Evolutionary conservation across 208 protist genomes (phyloP), one percentile per base, ranked within the genome.

Genomic region (Leishmania tarentolae): DNA sequence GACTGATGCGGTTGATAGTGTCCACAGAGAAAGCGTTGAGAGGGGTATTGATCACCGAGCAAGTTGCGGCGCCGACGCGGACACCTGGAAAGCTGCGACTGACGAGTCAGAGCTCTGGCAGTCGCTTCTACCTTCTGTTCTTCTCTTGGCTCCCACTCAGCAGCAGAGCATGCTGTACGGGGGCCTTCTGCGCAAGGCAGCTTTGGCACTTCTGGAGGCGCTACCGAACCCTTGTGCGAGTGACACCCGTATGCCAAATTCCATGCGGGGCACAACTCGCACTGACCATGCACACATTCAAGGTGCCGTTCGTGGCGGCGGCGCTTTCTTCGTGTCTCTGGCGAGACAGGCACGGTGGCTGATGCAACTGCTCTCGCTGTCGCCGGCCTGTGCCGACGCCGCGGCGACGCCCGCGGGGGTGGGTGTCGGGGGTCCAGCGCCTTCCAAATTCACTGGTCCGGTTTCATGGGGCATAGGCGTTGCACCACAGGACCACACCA

Each of bases 301-400:
- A 4, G 85, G 84, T 6, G 76, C 86, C 57, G 80, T 87, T 56
- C 84, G 87, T n/a, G 90, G 84, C n/a, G 90, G 90, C 57, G 90
- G 90, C 0, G 87, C 84, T 9, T 86, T 87, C 52, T 78, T 82
- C 46, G 84, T 93, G 56, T 80, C 84, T 28, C 28, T 91, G 21
- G 83, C 88, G 2, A 56, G 57, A 28, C 85, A 88, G 44, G 52
- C 81, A 19, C 80, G 57, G 13, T 70, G 75, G 17, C 35, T 85
- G 7, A 61, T 76, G 35, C 50, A 24, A 40, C 77, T 40, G 31
- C 53, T 85, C 15, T 65, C 42, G 37, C 31, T 46, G 46, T 76
- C 50, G 31, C 35, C 50, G 72, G 44, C 31, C 28, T 42, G 50
- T 61, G 50, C 42, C 68, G 40, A 35, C 50, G 35, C 68, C 24